Evolutionary conservation across 495 filamentous ascomycete species (phyloP), one percentile per base, ranked within the genome.

Genomic region (Talaromyces liani): DNA sequence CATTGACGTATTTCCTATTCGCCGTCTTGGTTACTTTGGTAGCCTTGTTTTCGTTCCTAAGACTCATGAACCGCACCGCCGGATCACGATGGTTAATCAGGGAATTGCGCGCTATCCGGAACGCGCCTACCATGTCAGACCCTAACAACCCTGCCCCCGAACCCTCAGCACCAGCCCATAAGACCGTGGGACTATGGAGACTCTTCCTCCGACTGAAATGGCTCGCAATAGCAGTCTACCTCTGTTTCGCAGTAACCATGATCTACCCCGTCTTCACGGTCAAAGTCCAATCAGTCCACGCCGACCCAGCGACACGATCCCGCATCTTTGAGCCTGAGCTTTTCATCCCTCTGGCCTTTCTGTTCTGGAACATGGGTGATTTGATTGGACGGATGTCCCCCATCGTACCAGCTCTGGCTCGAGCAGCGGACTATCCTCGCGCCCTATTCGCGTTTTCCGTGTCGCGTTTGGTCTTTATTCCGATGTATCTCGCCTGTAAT

Each of bases 351-450:
- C 79, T 97, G 3, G 90, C 82, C 8, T 97, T 98, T 75, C 84
- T 99, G 31, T 82, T 96, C 67, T 99, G 94, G 94, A 99, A 98
- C 67, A 67, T 86, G 6, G 94, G 94, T 39, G 94, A 99, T 71
- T 78, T 98, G 4, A 31, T 81, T 8, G 93, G 93, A 0, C 82
- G 95, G 2, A 77, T 94, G n/a, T 49, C 83, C 0, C 88, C 91
- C 14, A 79, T 87, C 7, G 72, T 89, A 9, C 85, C 89, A 6
- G 71, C 76, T 0, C 70, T 86, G n/a, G 83, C 83, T 12, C 77
- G 93, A 53, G 27, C 60, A 31, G 76, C 80, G 0, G 79, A 84
- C 12, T 81, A 82, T 9, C 92, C 93, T 9, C 69, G 72, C 2
- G 57, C 84, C 4, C 72, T 97, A 2, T 88, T 96, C 63, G 66